These are phyloP conservation scores for Viridothelium virens DNA, from an alignment of 495 filamentous ascomycete genomes.

Conservation along the genomic window DNA sequence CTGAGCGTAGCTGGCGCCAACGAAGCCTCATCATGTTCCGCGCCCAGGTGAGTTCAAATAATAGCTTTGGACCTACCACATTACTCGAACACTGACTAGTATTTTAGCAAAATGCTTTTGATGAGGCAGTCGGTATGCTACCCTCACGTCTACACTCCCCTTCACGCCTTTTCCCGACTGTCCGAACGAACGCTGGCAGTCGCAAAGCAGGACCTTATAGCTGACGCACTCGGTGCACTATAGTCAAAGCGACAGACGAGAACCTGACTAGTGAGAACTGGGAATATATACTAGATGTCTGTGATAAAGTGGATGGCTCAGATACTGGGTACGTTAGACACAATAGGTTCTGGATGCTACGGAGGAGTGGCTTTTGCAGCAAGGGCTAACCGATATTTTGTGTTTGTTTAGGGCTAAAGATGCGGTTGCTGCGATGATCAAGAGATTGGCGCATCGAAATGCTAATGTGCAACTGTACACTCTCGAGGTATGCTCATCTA, in stretches of 20 bases:
- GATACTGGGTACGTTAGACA: conserved; percentile 52
- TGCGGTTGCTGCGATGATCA: conserved; percentile 88
- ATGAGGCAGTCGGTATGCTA: conserved; percentile 9
- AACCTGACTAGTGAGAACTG: conserved; percentile 97
- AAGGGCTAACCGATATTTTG: not conserved
- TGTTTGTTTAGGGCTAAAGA: conserved; percentile 60
- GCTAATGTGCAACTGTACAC: conserved; percentile 99
- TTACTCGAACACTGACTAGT: not conserved
- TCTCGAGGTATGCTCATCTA: conserved; percentile 60
- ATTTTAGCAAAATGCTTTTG: conserved; percentile 4
- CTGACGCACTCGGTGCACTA: conserved; percentile 15
- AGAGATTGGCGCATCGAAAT: conserved; percentile 90
- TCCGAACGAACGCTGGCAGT: not conserved
- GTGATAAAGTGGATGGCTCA: conserved; percentile 71
- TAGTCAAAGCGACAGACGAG: conserved; percentile 97
- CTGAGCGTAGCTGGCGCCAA: not conserved
- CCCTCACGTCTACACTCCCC: not conserved
- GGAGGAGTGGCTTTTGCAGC: not conserved
- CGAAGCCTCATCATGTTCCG: conserved; percentile 3
- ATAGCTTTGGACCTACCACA: not conserved
- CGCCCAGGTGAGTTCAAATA: conserved; percentile 2
- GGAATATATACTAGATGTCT: conserved; percentile 97
- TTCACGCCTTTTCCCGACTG: not conserved
- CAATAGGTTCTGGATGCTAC: not conserved
- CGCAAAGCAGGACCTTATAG: not conserved